Evolutionary conservation across 2,329 filamentous ascomycete genomes (phyloP).

Genomic region (Calonectria naviculata): DNA sequence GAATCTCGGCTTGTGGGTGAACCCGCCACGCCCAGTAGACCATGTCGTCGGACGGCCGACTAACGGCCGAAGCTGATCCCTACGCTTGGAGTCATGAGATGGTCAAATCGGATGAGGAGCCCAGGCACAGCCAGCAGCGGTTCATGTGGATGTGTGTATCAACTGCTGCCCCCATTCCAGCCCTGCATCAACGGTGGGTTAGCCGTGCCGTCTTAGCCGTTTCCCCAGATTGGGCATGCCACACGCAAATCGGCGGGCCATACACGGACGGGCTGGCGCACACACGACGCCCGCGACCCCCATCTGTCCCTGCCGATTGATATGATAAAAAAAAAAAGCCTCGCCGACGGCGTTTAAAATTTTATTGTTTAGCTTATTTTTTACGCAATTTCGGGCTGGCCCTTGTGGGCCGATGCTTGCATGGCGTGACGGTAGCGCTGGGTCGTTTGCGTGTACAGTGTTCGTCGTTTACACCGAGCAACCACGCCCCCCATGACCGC

Average conservation of each 20-base stretch:
- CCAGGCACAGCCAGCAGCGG: background rate
- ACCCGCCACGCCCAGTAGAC: background rate
- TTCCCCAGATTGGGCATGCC: background rate
- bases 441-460: background rate
- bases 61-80: background rate
- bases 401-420: background rate
- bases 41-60: background rate
- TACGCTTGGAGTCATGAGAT: background rate
- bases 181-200: background rate
- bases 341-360: background rate
- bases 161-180: background rate
- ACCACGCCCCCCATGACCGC: background rate
- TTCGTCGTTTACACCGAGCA: background rate
- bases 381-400: background rate
- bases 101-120: background rate
- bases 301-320: background rate
- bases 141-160: background rate
- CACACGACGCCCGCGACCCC: background rate
- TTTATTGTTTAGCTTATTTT: conserved; percentile 5
- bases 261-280: background rate
- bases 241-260: background rate
- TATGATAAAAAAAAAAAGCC: conserved; percentile 4
- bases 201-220: background rate
- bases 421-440: background rate
- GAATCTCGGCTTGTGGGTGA: background rate